phyloP scores from a whole-genome alignment of 257 asterid genomes.

The Paulownia fortunei region DNA sequence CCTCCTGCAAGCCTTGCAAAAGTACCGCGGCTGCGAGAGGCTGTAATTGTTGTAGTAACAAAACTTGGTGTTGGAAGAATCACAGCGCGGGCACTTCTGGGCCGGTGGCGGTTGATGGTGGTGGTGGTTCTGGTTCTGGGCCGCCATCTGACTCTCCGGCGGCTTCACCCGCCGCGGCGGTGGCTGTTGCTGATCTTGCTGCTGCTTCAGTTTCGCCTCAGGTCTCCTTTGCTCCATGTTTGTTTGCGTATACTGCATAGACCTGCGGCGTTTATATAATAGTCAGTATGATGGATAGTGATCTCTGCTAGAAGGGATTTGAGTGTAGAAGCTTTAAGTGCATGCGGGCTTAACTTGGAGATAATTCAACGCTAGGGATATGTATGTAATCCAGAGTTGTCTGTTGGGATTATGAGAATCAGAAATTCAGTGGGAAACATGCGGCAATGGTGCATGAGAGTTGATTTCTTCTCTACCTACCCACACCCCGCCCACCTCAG shows the following conservation, averaged over 20 bases:
- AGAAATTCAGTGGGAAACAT: constrained; percentile 22
- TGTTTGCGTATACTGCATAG: not conserved
- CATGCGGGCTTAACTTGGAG: constrained; percentile 30
- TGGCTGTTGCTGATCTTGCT: constrained; percentile 29
- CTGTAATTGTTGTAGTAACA: constrained; percentile 67
- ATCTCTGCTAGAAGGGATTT: not conserved
- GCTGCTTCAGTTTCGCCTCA: constrained; percentile 24
- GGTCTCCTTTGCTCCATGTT: constrained; percentile 44
- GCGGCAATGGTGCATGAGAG: constrained; percentile 30
- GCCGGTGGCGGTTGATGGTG: constrained; percentile 45
- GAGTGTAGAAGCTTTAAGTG: constrained; percentile 33
- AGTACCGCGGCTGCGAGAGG: constrained; percentile 64
- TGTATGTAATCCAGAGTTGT: constrained; percentile 39
- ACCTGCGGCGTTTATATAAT: constrained; percentile 9
- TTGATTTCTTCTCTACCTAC: constrained; percentile 41
- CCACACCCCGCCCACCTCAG: constrained; percentile 13
- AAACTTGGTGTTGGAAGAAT: constrained; percentile 58
- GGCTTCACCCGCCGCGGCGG: constrained; percentile 36
- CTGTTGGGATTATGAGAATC: constrained; percentile 47
- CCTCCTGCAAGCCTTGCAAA: constrained; percentile 56
- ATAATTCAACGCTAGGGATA: constrained; percentile 40
- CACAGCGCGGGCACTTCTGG: constrained; percentile 62
- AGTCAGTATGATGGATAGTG: not conserved
- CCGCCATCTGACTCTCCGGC: constrained; percentile 27
- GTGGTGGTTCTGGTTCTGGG: constrained; percentile 20